Percentiles rank a stretch among this genome's conserved stretches.
phyloP scores from a whole-genome alignment of 257 asterid genomes.

The Capsicum rhomboideum region DNA sequence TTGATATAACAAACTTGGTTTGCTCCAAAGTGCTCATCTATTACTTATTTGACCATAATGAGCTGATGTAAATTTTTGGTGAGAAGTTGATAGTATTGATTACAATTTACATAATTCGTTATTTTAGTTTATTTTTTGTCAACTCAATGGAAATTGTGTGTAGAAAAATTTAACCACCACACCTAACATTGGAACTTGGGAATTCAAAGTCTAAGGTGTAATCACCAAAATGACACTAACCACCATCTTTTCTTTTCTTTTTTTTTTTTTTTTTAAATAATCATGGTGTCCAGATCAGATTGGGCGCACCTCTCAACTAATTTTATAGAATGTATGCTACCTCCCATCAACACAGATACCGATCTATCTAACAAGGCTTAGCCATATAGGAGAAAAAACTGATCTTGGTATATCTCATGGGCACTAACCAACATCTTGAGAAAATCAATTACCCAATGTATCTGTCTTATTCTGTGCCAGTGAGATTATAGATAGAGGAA shows the following conservation, averaged over 20 bases:
- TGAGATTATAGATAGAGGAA: background rate
- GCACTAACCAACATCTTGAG: background rate
- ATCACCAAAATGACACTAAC: constrained; percentile 3
- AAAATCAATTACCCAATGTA: background rate
- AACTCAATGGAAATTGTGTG: background rate
- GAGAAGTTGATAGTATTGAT: background rate
- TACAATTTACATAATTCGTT: background rate
- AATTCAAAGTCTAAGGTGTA: background rate
- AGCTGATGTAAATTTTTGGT: constrained; percentile 36
- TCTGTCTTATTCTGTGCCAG: background rate
- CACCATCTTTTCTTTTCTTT: too few relatives aligned
- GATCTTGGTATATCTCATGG: rapidly evolving
- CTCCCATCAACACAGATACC: background rate
- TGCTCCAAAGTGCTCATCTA: constrained; percentile 8
- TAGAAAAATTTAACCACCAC: background rate
- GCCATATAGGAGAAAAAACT: too few relatives aligned
- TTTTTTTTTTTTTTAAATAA: background rate
- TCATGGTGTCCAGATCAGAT: background rate
- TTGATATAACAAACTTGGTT: constrained; percentile 19
- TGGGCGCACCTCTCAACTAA: rapidly evolving
- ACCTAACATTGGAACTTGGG: background rate
- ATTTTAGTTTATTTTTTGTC: background rate
- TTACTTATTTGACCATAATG: constrained; percentile 6
- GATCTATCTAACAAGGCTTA: background rate
- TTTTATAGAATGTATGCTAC: background rate